Conservation (phyloP, 2,329 filamentous ascomycete genomes). For the Parastagonospora nodorum region DNA sequence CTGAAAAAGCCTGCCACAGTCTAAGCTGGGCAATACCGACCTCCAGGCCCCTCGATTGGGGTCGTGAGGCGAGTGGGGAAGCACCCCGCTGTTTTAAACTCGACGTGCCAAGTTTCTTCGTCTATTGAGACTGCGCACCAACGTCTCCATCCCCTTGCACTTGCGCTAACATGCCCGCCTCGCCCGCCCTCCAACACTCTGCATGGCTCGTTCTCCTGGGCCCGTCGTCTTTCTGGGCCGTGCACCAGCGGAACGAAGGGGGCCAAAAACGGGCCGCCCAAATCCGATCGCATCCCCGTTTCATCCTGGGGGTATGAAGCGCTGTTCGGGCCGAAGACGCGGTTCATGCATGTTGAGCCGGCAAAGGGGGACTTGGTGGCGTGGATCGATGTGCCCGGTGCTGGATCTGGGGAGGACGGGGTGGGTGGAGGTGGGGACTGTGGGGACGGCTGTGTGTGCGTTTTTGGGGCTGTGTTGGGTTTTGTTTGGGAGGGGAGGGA, state of each 20-base stretch:
- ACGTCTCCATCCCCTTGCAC: slow-evolving; percentile 77
- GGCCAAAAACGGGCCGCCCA: slow-evolving; percentile 68
- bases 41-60: slow-evolving; percentile 92
- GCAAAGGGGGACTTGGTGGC: slow-evolving; percentile 26
- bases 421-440: slow-evolving; percentile 51
- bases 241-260: slow-evolving; percentile 70
- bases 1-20: too few relatives aligned
- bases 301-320: slow-evolving; percentile 87
- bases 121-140: slow-evolving; percentile 58
- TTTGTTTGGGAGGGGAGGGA: slow-evolving; percentile 31
- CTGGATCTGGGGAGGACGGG: slow-evolving; percentile 42
- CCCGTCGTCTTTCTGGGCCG: slow-evolving; percentile 93
- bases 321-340: slow-evolving; percentile 74
- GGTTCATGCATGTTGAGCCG: slow-evolving; percentile 75
- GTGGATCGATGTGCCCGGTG: slow-evolving; percentile 50
- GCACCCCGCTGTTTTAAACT: slow-evolving; percentile 79
- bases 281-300: slow-evolving; percentile 87
- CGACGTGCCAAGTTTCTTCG: slow-evolving; percentile 51
- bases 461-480: slow-evolving; percentile 53
- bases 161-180: slow-evolving; percentile 75
- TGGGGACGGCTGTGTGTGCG: slow-evolving; percentile 49
- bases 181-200: slow-evolving; percentile 38
- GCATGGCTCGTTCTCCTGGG: slow-evolving; percentile 72
- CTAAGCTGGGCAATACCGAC: slow-evolving; percentile 77
- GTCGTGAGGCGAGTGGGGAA: slow-evolving; percentile 78